Evolutionary conservation across 768 basidiomycete species (phyloP).

Genomic region (Arthromyces matolae): DNA sequence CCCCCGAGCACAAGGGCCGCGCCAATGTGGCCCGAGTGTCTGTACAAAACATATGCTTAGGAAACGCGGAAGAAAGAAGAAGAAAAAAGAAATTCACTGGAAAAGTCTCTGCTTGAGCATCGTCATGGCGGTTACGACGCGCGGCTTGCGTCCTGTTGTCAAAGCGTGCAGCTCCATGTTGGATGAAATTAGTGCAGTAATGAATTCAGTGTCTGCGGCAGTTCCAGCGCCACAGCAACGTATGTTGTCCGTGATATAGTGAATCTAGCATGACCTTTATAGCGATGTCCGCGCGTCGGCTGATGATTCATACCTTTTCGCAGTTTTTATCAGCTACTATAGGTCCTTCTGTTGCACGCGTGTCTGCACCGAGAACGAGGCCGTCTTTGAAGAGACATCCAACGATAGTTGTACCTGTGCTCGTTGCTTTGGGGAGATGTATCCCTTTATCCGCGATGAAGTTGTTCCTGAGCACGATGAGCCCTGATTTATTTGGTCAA

Average conservation of each 20-base stretch:
- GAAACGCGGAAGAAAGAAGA: not conserved
- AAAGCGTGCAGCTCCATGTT: slow-evolving; percentile 93
- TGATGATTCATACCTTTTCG: slow-evolving; percentile 72
- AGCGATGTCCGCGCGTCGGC: not conserved
- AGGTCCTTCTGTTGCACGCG: slow-evolving; percentile 88
- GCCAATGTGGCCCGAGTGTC: slow-evolving; percentile 91
- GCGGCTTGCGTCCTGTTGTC: slow-evolving; percentile 86
- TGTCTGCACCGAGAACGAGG: slow-evolving; percentile 93
- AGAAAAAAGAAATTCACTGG: slow-evolving; percentile 41
- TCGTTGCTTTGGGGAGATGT: slow-evolving; percentile 78
- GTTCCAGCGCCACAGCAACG: slow-evolving; percentile 98
- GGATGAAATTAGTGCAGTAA: slow-evolving; percentile 90
- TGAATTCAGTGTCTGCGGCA: slow-evolving; percentile 97
- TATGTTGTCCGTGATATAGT: slow-evolving; percentile 93
- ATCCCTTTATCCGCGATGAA: slow-evolving; percentile 70
- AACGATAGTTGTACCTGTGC: slow-evolving; percentile 97
- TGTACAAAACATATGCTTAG: too few species aligned
- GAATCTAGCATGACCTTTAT: slow-evolving; percentile 59
- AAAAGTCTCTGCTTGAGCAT: slow-evolving; percentile 97
- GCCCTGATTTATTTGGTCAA: not conserved
- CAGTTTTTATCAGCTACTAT: slow-evolving; percentile 99
- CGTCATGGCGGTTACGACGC: slow-evolving; percentile 97
- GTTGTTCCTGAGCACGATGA: slow-evolving; percentile 51
- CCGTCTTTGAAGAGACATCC: slow-evolving; percentile 92
- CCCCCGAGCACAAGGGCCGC: slow-evolving; percentile 96